Percentiles rank a stretch among this genome's conserved stretches.
These are phyloP conservation scores for Phlyctochytrium planicorne DNA, from an alignment of 192 early-diverging fungal genomes.

Conservation along the genomic window DNA sequence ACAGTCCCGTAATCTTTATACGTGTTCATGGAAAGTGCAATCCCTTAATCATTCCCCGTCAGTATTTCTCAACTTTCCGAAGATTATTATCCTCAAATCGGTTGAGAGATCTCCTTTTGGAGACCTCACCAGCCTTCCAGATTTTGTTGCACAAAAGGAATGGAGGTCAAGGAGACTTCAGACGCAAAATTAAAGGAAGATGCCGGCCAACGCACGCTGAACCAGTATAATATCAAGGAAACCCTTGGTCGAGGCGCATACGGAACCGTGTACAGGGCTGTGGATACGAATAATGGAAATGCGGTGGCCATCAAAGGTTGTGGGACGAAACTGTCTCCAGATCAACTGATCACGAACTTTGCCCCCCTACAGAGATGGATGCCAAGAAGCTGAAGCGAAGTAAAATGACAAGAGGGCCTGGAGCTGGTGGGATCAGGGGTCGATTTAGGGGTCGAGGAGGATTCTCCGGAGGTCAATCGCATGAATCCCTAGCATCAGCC, in stretches of 20 bases:
- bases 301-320: slow-evolving; percentile 79
- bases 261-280: slow-evolving; percentile 81
- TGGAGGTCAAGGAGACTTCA: slow-evolving; percentile 48
- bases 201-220: slow-evolving; percentile 72
- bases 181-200: slow-evolving; percentile 71
- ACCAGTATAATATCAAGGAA: slow-evolving; percentile 76
- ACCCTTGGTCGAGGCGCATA: slow-evolving; percentile 85
- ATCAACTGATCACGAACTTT: not conserved
- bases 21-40: too few species aligned
- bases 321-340: not conserved
- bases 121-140: too few species aligned
- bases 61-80: too few species aligned
- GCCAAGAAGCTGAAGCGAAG: slow-evolving; percentile 73
- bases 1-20: too few species aligned
- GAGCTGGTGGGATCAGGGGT: slow-evolving; percentile 40
- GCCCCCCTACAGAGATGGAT: slow-evolving; percentile 62
- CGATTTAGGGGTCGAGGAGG: slow-evolving; percentile 41
- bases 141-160: too few species aligned
- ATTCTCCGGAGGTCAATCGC: slow-evolving; percentile 37
- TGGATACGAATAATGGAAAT: slow-evolving; percentile 50
- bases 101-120: too few species aligned
- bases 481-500: slow-evolving; percentile 16
- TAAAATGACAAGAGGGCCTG: slow-evolving; percentile 61
- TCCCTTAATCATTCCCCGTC: too few species aligned
- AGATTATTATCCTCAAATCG: too few species aligned